Conservation (phyloP, 208 protist genomes). For the Acanthamoeba sp. region DNA sequence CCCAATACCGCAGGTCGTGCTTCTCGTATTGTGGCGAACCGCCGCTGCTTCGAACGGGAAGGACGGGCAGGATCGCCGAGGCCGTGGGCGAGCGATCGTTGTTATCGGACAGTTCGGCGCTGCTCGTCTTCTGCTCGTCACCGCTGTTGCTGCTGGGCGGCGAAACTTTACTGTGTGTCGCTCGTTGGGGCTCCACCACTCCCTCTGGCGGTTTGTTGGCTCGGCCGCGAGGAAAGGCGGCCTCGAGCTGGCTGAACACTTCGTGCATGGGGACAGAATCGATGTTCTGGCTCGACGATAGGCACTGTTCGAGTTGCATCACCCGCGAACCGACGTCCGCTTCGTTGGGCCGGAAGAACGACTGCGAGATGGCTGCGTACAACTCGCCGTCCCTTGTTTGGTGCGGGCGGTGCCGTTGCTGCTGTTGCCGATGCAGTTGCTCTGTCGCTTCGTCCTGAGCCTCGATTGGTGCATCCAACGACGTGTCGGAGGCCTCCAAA, state of each 20-base stretch:
- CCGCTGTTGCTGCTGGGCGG: not conserved
- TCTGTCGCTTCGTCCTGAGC: not conserved
- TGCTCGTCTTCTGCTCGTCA: not conserved
- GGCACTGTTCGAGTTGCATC: constrained; percentile 3
- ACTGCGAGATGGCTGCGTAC: constrained; percentile 7
- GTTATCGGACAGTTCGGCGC: not conserved
- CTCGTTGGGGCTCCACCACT: not conserved
- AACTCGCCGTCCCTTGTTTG: not conserved
- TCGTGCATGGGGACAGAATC: not conserved
- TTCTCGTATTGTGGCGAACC: not conserved
- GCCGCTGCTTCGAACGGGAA: not conserved
- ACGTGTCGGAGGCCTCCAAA: not conserved
- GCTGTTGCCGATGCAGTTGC: too few relatives aligned
- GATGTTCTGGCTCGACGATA: not conserved
- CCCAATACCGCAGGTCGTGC: constrained; percentile 41
- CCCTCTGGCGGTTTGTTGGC: not conserved
- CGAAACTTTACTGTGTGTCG: not conserved
- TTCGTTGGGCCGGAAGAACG: not conserved
- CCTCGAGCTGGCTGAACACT: constrained; percentile 23
- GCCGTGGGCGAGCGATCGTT: not conserved
- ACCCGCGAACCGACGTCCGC: not conserved
- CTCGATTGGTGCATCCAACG: not conserved
- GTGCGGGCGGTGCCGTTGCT: too few relatives aligned
- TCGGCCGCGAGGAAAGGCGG: not conserved
- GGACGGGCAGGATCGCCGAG: not conserved